A percentile compares a stretch with the other conserved stretches of the same genome.
Conservation (phyloP, 805 yeast species). For the Saitoella complicata region DNA sequence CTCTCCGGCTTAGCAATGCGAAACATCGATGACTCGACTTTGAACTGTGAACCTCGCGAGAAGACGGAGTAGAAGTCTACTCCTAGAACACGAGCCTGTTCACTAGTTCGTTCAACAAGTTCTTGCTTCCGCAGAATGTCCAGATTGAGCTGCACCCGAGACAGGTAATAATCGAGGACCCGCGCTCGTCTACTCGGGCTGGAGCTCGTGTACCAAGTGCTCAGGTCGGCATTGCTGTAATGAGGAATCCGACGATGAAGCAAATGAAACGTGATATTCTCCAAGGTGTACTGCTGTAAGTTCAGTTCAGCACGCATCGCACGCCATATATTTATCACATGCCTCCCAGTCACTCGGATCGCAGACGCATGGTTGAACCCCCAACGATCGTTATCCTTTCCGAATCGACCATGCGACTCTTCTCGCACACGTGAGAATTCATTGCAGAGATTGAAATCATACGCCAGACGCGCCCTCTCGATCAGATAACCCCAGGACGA, state of each 20-base stretch:
- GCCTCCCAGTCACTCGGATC: constrained; percentile 60
- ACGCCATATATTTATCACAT: constrained; percentile 76
- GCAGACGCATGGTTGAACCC: constrained; percentile 67
- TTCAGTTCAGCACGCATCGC: constrained; percentile 44
- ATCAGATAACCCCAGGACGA: constrained; percentile 82
- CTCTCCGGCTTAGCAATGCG: constrained; percentile 67
- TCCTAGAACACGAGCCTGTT: constrained; percentile 73
- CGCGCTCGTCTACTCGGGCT: constrained; percentile 17
- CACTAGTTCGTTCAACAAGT: constrained; percentile 49
- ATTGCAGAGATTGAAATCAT: constrained; percentile 37
- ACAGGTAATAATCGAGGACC: constrained; percentile 32
- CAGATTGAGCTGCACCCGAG: constrained; percentile 29
- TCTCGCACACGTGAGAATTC: constrained; percentile 42
- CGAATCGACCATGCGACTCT: constrained; percentile 26
- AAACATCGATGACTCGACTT: constrained; percentile 71
- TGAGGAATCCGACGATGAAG: constrained; percentile 55
- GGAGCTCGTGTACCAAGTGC: constrained; percentile 27
- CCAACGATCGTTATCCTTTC: constrained; percentile 40
- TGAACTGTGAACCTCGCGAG: constrained; percentile 84
- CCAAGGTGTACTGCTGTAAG: constrained; percentile 54
- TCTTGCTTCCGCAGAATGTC: constrained; percentile 46
- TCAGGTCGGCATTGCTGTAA: constrained; percentile 33
- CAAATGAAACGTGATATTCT: constrained; percentile 53
- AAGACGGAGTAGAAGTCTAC: constrained; percentile 78
- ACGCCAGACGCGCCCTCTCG: constrained; percentile 32